A percentile compares a stretch with the other conserved stretches of the same genome.
Evolutionary conservation across 1,284 basidiomycete species (phyloP).

Genomic region (Sphagnurus paluster): DNA sequence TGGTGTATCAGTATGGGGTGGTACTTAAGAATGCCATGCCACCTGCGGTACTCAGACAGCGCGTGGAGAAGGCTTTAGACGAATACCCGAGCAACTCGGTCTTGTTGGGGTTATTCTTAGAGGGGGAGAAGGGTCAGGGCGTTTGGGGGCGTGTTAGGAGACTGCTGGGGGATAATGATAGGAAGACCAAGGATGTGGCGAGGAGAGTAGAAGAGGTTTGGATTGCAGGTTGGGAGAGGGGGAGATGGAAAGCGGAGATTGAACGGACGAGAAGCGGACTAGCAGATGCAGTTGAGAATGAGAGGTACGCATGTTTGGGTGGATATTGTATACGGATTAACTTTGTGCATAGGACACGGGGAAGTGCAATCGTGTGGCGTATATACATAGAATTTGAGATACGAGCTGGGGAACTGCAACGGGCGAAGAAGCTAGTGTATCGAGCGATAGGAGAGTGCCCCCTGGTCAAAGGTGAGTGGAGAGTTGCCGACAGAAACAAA

Average conservation of each 20-base stretch:
- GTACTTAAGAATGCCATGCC: conserved; percentile 58
- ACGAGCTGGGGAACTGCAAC: conserved; percentile 53
- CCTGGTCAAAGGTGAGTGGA: conserved; percentile 69
- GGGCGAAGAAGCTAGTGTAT: conserved; percentile 79
- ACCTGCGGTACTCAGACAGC: conserved; percentile 59
- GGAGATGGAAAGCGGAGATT: conserved; percentile 64
- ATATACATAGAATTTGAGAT: conserved; percentile 85
- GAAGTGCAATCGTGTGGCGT: conserved; percentile 74
- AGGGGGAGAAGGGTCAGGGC: conserved; percentile 73
- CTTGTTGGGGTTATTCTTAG: conserved; percentile 75
- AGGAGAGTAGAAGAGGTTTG: conserved; percentile 70
- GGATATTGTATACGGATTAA: conserved; percentile 17
- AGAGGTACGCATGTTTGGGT: conserved; percentile 48
- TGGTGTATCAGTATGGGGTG: conserved; percentile 64
- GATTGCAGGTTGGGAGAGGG: conserved; percentile 75
- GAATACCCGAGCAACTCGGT: conserved; percentile 73
- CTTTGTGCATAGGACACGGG: conserved; percentile 53
- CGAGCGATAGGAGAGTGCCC: conserved; percentile 84
- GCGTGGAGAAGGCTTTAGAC: conserved; percentile 55
- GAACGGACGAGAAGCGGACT: conserved; percentile 71
- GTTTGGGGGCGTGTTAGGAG: conserved; percentile 69
- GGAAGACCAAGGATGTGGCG: conserved; percentile 52
- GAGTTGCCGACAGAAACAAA: conserved; percentile 16
- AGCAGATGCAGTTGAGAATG: conserved; percentile 57
- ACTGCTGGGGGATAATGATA: conserved; percentile 48